Evolutionary conservation across 768 basidiomycete genomes (phyloP), one percentile per base, ranked within the genome.

Genomic region (Mycena capillaripes): DNA sequence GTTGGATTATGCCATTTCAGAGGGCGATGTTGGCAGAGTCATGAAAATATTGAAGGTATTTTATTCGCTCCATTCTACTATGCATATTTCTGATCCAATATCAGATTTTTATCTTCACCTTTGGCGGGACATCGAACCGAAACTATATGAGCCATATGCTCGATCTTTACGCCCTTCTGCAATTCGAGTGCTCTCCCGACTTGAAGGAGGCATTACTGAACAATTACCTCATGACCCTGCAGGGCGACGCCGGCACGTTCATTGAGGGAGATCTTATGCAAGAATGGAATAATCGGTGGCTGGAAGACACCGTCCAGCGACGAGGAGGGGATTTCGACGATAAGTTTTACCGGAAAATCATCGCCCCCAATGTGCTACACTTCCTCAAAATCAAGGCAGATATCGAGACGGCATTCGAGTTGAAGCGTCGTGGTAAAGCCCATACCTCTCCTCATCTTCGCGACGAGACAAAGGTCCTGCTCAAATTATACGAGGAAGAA

Each of bases 1-100:
- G 27, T 55, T 77, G 17, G 65, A 71, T 9, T 76, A 77, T 58
- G 77, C 81, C 3, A 70, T 78, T 30, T 65, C 81, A 14, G 80
- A 81, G 44, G 81, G 82, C 1, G 78, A 81, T 70, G 72, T 78
- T 42, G 81, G 82, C 0, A 71, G 78, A 6, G 74, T 79, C 3
- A 1, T 61, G 2, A 9, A 52, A 27, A 52, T 52, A 5, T 6
- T 52, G 11, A 52, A 52, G 50, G 50, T 52, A n/a, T n/a, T n/a
- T n/a, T n/a, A n/a, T n/a, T n/a, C 21, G 19, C 2, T 76, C 73
- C 2, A 29, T 14, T 40, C 80, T 36, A 3, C 8, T n/a, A n/a
- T 19, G 10, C 2, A 34, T n/a, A 21, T 7, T 19, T 57, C 30
- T 34, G 16, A 57, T 32, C 8, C n/a, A 17, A 16, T 32, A n/a